Percentiles rank a stretch among this genome's conserved stretches.
Conservation (phyloP, 202 grass and related monocot genomes). For the Panicum hallii region DNA sequence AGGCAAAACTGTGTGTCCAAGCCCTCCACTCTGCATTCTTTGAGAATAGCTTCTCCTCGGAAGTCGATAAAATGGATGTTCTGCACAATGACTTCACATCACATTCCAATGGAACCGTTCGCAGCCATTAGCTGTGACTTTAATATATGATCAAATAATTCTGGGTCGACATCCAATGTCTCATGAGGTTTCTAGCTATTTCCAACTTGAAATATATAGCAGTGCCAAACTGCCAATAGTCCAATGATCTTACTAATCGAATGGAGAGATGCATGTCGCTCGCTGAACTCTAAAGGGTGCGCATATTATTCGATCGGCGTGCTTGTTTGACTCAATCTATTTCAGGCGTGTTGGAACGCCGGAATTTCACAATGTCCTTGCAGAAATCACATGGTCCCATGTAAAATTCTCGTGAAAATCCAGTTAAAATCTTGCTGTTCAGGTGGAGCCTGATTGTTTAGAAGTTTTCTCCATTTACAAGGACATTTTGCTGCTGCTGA, state of each 20-base stretch:
- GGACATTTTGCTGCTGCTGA: neutral
- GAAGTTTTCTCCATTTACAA: neutral
- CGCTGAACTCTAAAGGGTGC: neutral
- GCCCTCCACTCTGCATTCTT: slow-evolving; percentile 93
- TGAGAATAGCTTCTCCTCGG: slow-evolving; percentile 74
- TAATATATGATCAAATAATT: neutral
- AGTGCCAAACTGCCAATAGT: neutral
- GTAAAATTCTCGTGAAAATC: neutral
- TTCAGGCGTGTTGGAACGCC: neutral
- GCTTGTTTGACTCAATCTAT: neutral
- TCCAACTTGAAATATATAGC: neutral
- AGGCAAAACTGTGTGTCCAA: slow-evolving; percentile 83
- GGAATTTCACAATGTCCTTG: neutral
- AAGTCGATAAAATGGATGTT: slow-evolving; percentile 48
- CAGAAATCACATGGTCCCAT: neutral
- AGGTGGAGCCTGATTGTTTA: neutral
- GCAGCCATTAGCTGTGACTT: neutral
- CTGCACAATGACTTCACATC: slow-evolving; percentile 18
- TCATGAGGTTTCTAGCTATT: neutral
- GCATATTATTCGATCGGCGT: neutral
- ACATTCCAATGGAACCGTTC: slow-evolving; percentile 20
- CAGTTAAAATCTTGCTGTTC: neutral
- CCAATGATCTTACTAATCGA: neutral
- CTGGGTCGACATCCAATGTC: neutral
- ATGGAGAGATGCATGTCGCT: neutral